phyloP scores from a whole-genome alignment of 768 basidiomycete genomes.

The Tricholoma sp. region DNA sequence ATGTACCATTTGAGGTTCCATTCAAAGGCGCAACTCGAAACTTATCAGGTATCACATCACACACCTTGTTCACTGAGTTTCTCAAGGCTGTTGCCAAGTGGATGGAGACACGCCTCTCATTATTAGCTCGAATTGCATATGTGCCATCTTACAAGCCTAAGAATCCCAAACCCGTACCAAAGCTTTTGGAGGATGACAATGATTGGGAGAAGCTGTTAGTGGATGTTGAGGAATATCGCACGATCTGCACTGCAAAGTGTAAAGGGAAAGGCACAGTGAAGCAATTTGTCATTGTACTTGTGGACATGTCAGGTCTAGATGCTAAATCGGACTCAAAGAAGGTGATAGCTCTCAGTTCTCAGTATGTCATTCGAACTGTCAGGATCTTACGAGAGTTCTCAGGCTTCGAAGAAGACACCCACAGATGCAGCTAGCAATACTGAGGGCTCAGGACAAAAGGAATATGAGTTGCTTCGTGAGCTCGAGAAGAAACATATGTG shows the following conservation, averaged over 20 bases:
- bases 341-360: too few relatives aligned
- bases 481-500: conserved; percentile 6
- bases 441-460: background rate
- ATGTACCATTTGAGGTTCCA: too few relatives aligned
- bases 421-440: too few relatives aligned
- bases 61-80: background rate
- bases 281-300: conserved; percentile 1
- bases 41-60: background rate
- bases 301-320: conserved; percentile 2
- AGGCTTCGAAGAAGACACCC: too few relatives aligned
- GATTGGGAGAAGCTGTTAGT: conserved; percentile 6
- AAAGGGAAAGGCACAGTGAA: conserved; percentile 3
- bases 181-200: conserved; percentile 13
- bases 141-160: conserved; percentile 12
- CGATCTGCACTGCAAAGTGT: background rate
- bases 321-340: background rate
- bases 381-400: too few relatives aligned
- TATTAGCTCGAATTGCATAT: conserved; percentile 1
- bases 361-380: too few relatives aligned
- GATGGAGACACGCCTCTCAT: background rate
- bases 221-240: conserved; percentile 1
- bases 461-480: background rate
- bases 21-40: background rate
- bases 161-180: conserved; percentile 14
- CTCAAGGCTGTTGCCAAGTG: background rate